phyloP scores from a whole-genome alignment of 2,329 filamentous ascomycete species.

The Colletotrichum costaricense region DNA sequence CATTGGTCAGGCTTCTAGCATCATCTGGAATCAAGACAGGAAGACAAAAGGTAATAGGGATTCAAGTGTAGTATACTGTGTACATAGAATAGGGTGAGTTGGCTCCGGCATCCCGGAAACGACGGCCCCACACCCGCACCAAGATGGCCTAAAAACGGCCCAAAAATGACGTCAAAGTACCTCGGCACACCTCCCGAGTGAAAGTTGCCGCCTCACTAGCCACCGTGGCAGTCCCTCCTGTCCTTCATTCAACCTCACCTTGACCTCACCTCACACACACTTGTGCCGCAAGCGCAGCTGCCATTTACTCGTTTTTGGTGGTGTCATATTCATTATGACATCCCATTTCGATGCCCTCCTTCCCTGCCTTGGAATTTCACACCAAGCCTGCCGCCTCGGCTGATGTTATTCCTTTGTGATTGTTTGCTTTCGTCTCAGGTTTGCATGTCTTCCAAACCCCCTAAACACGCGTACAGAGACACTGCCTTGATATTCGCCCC shows the following conservation, averaged over 20 bases:
- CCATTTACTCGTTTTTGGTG: neutral
- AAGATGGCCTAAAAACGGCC: constrained; percentile 7
- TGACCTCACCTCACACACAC: neutral
- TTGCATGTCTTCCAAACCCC: neutral
- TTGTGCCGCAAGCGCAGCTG: neutral
- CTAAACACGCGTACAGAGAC: neutral
- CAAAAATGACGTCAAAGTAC: constrained; percentile 26
- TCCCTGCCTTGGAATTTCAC: neutral
- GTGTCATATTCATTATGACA: neutral
- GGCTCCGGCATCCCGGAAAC: constrained; percentile 7
- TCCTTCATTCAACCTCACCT: neutral
- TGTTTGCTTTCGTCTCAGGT: neutral
- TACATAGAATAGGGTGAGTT: neutral
- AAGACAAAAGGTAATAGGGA: no score
- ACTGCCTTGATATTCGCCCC: neutral
- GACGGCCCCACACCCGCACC: constrained; percentile 8
- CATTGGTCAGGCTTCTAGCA: constrained; percentile 15
- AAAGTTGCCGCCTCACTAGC: neutral
- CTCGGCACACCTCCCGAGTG: neutral
- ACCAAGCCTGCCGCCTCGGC: neutral
- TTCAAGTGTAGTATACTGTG: neutral
- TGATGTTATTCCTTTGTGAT: neutral
- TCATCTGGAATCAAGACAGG: constrained; percentile 17
- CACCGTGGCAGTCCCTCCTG: neutral
- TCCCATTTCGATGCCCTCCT: neutral